phyloP scores from a whole-genome alignment of 495 filamentous ascomycete species.

The Aspergillus coremiiformis region DNA sequence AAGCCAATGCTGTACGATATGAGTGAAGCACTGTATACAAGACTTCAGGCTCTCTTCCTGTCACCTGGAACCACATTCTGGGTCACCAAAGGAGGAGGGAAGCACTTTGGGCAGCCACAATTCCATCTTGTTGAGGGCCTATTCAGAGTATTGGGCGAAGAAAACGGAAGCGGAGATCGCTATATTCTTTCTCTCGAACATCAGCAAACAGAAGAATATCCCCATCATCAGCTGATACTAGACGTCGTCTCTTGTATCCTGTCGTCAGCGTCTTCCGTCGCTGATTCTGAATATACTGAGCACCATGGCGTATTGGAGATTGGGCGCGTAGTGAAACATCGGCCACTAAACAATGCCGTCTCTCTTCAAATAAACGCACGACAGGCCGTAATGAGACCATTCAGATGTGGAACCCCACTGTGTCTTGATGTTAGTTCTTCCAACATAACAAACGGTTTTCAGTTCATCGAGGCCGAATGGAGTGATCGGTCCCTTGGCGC shows the following conservation, averaged over 20 bases:
- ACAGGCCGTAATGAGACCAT: background rate
- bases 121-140: constrained; percentile 13
- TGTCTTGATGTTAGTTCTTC: constrained; percentile 12
- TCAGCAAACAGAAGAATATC: background rate
- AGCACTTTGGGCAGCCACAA: background rate
- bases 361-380: background rate
- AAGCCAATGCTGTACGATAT: constrained; percentile 2
- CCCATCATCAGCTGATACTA: background rate
- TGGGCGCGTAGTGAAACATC: constrained; percentile 3
- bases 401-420: constrained; percentile 9
- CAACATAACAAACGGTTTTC: constrained; percentile 18
- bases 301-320: constrained; percentile 7
- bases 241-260: background rate
- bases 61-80: constrained; percentile 5
- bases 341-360: background rate
- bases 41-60: constrained; percentile 4
- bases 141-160: constrained; percentile 8
- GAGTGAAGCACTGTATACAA: background rate
- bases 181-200: constrained; percentile 6
- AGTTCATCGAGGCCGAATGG: constrained; percentile 12
- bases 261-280: background rate
- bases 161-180: background rate
- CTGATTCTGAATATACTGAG: constrained; percentile 12
- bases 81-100: constrained; percentile 8
- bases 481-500: constrained; percentile 1